These are phyloP conservation scores for Roridomyces roridus DNA, from an alignment of 768 basidiomycete genomes.

Conservation along the genomic window DNA sequence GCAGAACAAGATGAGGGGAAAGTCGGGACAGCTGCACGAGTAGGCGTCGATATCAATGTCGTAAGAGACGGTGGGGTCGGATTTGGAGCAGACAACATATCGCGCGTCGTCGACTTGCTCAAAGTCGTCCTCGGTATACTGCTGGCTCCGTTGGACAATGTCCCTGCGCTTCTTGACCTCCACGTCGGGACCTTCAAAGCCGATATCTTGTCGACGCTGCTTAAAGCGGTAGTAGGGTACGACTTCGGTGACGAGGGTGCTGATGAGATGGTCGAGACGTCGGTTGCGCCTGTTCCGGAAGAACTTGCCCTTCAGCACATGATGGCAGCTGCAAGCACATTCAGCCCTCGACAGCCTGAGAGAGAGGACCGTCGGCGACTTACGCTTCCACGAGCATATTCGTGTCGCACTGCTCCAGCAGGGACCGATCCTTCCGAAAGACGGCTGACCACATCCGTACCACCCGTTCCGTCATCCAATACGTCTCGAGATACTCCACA, in stretches of 20 bases:
- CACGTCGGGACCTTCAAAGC: slow-evolving; percentile 30
- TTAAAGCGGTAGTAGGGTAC: slow-evolving; percentile 24
- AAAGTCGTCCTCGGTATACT: slow-evolving; percentile 12
- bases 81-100: background rate
- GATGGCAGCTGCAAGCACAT: slow-evolving; percentile 25
- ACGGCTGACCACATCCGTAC: slow-evolving; percentile 31
- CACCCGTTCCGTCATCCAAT: slow-evolving; percentile 23
- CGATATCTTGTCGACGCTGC: slow-evolving; percentile 23
- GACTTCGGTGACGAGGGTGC: slow-evolving; percentile 20
- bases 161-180: slow-evolving; percentile 21
- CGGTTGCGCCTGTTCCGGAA: slow-evolving; percentile 29
- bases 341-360: background rate
- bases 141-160: background rate
- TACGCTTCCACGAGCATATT: slow-evolving; percentile 35
- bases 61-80: background rate
- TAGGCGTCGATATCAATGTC: slow-evolving; percentile 17
- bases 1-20: slow-evolving; percentile 25
- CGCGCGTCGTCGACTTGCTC: background rate
- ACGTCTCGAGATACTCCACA: slow-evolving; percentile 23
- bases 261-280: slow-evolving; percentile 28
- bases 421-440: slow-evolving; percentile 10
- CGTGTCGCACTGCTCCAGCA: slow-evolving; percentile 26
- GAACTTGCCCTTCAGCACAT: slow-evolving; percentile 32
- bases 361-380: background rate
- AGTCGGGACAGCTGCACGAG: slow-evolving; percentile 11